Conservation (phyloP, 306 rosid genomes). For the Citrullus mucosospermus region DNA sequence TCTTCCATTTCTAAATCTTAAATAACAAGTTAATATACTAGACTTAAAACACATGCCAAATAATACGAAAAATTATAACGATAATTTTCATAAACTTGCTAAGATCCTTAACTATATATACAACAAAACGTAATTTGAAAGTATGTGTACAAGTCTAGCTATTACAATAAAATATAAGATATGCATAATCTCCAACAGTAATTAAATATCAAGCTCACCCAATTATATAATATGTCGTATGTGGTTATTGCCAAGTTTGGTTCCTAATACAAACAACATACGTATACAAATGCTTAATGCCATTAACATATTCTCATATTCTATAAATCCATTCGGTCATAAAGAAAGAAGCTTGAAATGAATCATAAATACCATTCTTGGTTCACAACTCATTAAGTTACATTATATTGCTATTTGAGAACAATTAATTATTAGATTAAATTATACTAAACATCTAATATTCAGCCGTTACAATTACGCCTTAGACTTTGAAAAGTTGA, state of each 20-base stretch:
- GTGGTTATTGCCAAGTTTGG: not conserved
- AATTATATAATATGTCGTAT: not conserved
- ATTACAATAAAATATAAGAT: not conserved
- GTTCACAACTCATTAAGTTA: not conserved
- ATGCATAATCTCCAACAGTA: not conserved
- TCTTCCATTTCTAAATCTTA: too few relatives aligned
- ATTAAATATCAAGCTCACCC: not conserved
- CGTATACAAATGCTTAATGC: not conserved
- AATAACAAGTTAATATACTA: too few relatives aligned
- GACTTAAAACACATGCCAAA: too few relatives aligned
- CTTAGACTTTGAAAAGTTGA: too few relatives aligned
- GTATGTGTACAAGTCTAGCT: not conserved
- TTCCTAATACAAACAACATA: not conserved
- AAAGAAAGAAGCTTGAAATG: not conserved
- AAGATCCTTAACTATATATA: not conserved
- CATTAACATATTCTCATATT: not conserved
- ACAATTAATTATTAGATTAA: too few relatives aligned
- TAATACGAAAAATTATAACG: too few relatives aligned
- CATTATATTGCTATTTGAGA: too few relatives aligned
- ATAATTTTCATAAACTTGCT: not conserved
- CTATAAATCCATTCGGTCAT: not conserved
- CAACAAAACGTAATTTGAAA: not conserved
- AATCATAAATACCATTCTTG: not conserved
- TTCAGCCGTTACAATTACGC: too few relatives aligned
- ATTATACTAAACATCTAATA: too few relatives aligned